A percentile compares a stretch with the other conserved stretches of the same genome.
phyloP scores from a whole-genome alignment of 176 grass and related monocot species.

The Zea mays region DNA sequence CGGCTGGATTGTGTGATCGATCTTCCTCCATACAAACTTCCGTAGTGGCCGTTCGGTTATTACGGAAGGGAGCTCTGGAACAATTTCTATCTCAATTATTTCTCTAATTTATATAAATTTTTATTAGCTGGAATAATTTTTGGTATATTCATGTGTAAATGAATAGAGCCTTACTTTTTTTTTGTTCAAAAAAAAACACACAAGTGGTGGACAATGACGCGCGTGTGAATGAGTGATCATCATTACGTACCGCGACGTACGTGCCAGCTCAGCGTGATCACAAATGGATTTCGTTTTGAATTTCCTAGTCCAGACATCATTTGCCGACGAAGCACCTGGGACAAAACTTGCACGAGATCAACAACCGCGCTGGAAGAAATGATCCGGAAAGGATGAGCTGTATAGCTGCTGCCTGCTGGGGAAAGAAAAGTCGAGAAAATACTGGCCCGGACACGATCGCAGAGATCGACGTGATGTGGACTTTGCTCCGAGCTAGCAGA shows the following conservation, averaged over 20 bases:
- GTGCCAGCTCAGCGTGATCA: not conserved
- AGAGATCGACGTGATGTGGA: not conserved
- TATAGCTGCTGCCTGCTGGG: no score
- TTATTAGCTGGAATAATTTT: no score
- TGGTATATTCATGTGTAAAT: no score
- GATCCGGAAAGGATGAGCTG: not conserved
- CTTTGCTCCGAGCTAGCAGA: not conserved
- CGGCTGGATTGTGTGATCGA: not conserved
- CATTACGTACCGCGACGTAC: not conserved
- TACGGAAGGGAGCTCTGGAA: no score
- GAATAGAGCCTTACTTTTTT: not conserved
- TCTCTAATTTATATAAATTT: no score
- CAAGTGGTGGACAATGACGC: not conserved
- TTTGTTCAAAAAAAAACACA: not conserved
- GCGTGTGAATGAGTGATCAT: not conserved
- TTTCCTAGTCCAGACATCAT: not conserved
- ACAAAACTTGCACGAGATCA: constrained; percentile 33
- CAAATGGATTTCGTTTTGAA: not conserved
- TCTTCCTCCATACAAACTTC: not conserved
- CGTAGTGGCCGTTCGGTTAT: no score
- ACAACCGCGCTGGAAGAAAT: no score
- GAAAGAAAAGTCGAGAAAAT: not conserved
- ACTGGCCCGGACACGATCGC: not conserved
- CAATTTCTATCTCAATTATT: no score
- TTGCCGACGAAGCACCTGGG: not conserved